phyloP scores from a whole-genome alignment of 2,329 filamentous ascomycete species.

The Phialophora macrospora region DNA sequence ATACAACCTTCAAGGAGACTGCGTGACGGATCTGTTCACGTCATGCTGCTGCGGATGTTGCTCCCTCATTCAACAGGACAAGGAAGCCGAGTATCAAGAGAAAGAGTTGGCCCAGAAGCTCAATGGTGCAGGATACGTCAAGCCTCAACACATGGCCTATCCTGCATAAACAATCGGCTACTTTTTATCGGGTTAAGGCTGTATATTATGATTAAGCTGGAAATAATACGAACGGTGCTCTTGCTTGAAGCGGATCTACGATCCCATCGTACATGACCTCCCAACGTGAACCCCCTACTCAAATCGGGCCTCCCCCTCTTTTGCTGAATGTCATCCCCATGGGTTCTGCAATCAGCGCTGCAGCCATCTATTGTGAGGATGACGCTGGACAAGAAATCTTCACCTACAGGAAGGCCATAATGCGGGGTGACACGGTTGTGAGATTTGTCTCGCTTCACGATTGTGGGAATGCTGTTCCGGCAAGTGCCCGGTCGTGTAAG shows the following conservation, averaged over 20 bases:
- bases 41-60: constrained; percentile 63
- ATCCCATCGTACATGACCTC: background rate
- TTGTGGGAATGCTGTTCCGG: background rate
- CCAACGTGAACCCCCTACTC: background rate
- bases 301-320: background rate
- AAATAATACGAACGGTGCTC: background rate
- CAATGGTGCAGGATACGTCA: constrained; percentile 27
- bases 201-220: background rate
- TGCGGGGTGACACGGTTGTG: background rate
- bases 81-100: constrained; percentile 49
- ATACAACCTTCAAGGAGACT: constrained; percentile 59
- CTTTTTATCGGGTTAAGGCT: background rate
- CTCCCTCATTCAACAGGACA: constrained; percentile 62
- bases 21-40: constrained; percentile 56
- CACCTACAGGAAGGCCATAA: background rate
- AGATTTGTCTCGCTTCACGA: background rate
- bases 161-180: constrained; percentile 3
- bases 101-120: constrained; percentile 29
- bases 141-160: constrained; percentile 30
- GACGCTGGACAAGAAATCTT: background rate
- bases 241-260: background rate
- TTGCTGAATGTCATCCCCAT: background rate
- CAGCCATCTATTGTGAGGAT: background rate
- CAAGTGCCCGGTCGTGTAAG: background rate
- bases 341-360: background rate